Percentiles rank a stretch among this genome's conserved stretches.
Conservation (phyloP, 2,329 filamentous ascomycete genomes). For the Neonectria ditissima region DNA sequence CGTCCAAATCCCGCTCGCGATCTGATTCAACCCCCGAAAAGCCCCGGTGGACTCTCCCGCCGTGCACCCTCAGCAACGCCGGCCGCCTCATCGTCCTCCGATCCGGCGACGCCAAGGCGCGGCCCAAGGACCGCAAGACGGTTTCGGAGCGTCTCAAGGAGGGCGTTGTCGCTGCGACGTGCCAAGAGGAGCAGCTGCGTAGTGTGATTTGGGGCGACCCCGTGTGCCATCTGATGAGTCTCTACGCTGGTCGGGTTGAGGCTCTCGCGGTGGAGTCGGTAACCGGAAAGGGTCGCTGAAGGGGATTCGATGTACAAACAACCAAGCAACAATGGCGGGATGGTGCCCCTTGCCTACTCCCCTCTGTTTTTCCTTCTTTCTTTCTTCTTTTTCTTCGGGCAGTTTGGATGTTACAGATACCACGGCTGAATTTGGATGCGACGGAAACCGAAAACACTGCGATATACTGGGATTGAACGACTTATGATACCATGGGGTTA, state of each 20-base stretch:
- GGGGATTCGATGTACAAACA: not conserved
- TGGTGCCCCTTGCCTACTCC: too few relatives aligned
- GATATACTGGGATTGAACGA: slow-evolving; percentile 7
- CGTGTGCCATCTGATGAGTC: slow-evolving; percentile 80
- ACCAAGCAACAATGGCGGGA: not conserved
- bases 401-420: not conserved
- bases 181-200: slow-evolving; percentile 75
- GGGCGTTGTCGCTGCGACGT: slow-evolving; percentile 75
- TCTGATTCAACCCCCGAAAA: slow-evolving; percentile 35
- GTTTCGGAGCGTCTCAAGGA: slow-evolving; percentile 64
- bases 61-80: slow-evolving; percentile 75
- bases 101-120: slow-evolving; percentile 55
- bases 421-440: not conserved
- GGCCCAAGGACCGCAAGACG: slow-evolving; percentile 58
- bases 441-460: not conserved
- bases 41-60: slow-evolving; percentile 74
- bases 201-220: slow-evolving; percentile 85
- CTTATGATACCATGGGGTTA: slow-evolving; percentile 27
- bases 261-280: slow-evolving; percentile 72
- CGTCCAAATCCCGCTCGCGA: slow-evolving; percentile 24
- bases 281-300: slow-evolving; percentile 36
- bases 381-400: not conserved
- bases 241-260: slow-evolving; percentile 81
- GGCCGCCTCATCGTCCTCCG: slow-evolving; percentile 77
- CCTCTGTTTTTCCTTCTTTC: not conserved